Base-by-base conservation (phyloP, 1,284 basidiomycete species). In the Ceratorhiza oryzae-sativae region DNA sequence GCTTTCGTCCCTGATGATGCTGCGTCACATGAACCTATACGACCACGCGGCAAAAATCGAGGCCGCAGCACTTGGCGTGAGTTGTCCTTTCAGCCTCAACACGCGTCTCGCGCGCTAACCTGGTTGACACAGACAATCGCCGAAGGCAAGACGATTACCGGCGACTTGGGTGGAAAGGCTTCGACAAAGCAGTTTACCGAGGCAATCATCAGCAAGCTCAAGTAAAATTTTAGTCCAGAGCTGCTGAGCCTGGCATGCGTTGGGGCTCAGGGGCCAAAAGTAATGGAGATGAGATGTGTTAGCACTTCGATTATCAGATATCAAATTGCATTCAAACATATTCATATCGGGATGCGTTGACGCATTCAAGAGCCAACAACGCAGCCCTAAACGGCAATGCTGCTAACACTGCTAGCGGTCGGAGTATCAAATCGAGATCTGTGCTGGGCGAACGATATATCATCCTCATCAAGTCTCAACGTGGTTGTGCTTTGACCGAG, bases 1-100 rank as follows among this genome's bases (percentile, higher is more conserved):
- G 72, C 84, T 99, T 76, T 96, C 94, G 74, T 95, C 94, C 71
- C 85, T 98, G 77, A 98, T 98, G 97, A 98, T 98, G 95, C 81
- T 97, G 78, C 88, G 94, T 83, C 96, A 98, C 86, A 98, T 99
- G 97, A 90, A 90, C 80, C 84, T 99, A 76, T 87, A 87, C 79
- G 88, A 92, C 75, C 86, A 94, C 79, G 97, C 97, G 41, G 85
- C 87, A 79, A 92, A 88, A 82, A 99, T 99, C 78, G 95, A 98
- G 84, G 90, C 89, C 81, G 97, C 97, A 73, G 88, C 92, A 56
- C 87, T 98, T 75, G 81, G 86, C 73, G 94, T 95, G 81, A 81
- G 89, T 81, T 30, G 73, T 78, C 76, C 77, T 74, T 74, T 76
- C 77, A 72, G 58, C 55, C 49, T 62, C 42, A 20, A 61, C 56